phyloP scores from a whole-genome alignment of 352 stramenopile genomes.

The Pilasporangium apinafurcum region DNA sequence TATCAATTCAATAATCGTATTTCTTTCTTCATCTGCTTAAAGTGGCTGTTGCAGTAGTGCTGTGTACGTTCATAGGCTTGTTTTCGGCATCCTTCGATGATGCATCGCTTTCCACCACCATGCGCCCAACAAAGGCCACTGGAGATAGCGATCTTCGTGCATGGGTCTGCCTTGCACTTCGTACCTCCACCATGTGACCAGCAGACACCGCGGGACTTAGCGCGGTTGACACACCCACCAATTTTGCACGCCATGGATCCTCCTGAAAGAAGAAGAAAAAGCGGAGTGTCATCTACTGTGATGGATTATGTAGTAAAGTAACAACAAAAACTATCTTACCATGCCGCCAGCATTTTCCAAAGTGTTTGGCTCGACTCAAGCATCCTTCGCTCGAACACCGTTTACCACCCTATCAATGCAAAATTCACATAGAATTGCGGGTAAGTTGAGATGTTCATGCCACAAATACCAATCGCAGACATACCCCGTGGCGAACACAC shows the following conservation, averaged over 20 bases:
- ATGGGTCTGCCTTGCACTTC: slow-evolving; percentile 64
- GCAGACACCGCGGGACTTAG: slow-evolving; percentile 80
- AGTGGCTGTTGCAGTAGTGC: slow-evolving; percentile 72
- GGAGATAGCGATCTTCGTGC: slow-evolving; percentile 76
- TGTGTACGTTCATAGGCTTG: slow-evolving; percentile 76
- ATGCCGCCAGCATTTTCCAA: slow-evolving; percentile 69
- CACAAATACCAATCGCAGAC: no score
- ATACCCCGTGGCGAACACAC: slow-evolving; percentile 9
- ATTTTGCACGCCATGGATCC: slow-evolving; percentile 76
- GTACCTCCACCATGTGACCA: slow-evolving; percentile 83
- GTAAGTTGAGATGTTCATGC: no score
- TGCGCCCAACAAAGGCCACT: slow-evolving; percentile 75
- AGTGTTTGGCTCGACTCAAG: slow-evolving; percentile 67
- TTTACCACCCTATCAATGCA: slow-evolving; percentile 73
- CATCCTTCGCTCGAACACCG: slow-evolving; percentile 49
- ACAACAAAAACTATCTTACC: slow-evolving; percentile 10
- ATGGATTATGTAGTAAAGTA: background rate
- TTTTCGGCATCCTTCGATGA: slow-evolving; percentile 60
- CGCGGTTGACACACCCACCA: slow-evolving; percentile 63
- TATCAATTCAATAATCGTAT: background rate
- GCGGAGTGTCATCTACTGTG: background rate
- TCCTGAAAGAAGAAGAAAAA: slow-evolving; percentile 14
- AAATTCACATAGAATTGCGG: no score
- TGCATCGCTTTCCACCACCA: slow-evolving; percentile 67
- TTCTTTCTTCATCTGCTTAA: slow-evolving; percentile 22